phyloP scores from a whole-genome alignment of 306 rosid genomes.

The Prunus padus region DNA sequence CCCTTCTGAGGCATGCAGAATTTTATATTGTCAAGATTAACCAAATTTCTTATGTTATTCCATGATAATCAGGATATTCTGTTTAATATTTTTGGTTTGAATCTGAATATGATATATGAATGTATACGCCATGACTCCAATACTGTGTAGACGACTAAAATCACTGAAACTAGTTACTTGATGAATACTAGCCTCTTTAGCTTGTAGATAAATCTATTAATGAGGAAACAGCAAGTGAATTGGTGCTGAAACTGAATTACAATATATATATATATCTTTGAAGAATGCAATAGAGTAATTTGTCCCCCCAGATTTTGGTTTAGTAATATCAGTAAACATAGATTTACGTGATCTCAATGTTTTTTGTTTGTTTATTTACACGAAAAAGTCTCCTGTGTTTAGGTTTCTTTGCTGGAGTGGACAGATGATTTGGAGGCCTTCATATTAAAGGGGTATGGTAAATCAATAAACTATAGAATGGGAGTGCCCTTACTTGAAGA shows the following conservation, averaged over 20 bases:
- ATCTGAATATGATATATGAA: neutral
- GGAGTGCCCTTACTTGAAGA: conserved; percentile 81
- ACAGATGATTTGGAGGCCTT: conserved; percentile 75
- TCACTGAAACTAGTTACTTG: neutral
- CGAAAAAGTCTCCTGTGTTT: conserved; percentile 9
- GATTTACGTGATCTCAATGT: neutral
- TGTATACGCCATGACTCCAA: neutral
- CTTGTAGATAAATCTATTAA: neutral
- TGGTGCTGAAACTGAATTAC: neutral
- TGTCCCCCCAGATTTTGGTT: neutral
- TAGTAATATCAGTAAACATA: neutral
- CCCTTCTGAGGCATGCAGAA: conserved; percentile 61
- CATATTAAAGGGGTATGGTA: conserved; percentile 87
- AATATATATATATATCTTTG: neutral
- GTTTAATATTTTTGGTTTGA: neutral
- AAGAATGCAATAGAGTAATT: neutral
- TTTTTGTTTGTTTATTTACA: conserved; percentile 18
- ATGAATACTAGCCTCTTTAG: neutral
- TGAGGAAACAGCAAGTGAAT: neutral
- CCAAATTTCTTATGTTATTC: neutral
- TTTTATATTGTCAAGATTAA: conserved; percentile 6
- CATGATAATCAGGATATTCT: neutral
- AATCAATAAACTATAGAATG: conserved; percentile 76
- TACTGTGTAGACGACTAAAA: neutral
- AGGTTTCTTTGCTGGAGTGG: conserved; percentile 85